Base-by-base conservation (phyloP, 1,139 yeast genomes). In the Yamadazyma sp. region DNA sequence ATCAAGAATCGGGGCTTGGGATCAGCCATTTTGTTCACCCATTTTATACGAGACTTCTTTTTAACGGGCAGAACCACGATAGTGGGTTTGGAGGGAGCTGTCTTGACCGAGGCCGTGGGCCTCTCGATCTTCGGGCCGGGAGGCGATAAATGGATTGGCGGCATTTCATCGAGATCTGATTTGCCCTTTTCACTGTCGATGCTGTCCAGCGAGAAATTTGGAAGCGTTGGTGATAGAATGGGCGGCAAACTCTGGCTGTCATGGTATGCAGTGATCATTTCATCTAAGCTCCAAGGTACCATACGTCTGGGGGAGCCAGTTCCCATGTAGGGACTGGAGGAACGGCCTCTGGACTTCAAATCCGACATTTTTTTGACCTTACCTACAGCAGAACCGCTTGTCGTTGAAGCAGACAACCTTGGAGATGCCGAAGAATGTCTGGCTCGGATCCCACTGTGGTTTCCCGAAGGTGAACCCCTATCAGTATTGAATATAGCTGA, bases 231-330 rank as follows among this genome's bases (percentile, higher is more conserved):
- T 3, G 75, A 68, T 25, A 72, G 52, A 7, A 63, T 60, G 0
- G 70, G 69, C 1, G 77, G 77, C 32, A 72, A 58, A 2, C 42
- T 33, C 1, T 69, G 69, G n/a, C 53, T 46, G 5, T 65, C 66
- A 23, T 59, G 55, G 48, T 69, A 71, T n/a, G 65, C 56, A 18
- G 55, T 31, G 22, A 70, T 42, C 59, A 72, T 55, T 17, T 71
- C 75, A 33, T 71, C 74, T 37, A 72, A 47, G 45, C 68, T 69
- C 77, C 77, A 72, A 6, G 58, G 35, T n/a, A 52, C 31, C 15
- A 33, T 14, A 7, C 34, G 31, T 9, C 34, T 15, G 22, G 42
- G 23, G 5, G 39, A 8, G 16, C 31, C 27, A 11, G 25, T 10
- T 4, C 33, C 39, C 8, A 37, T 11, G 10, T 16, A 22, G 8